Conservation (phyloP, 1,284 basidiomycete genomes). For the Cryptococcus sp. region DNA sequence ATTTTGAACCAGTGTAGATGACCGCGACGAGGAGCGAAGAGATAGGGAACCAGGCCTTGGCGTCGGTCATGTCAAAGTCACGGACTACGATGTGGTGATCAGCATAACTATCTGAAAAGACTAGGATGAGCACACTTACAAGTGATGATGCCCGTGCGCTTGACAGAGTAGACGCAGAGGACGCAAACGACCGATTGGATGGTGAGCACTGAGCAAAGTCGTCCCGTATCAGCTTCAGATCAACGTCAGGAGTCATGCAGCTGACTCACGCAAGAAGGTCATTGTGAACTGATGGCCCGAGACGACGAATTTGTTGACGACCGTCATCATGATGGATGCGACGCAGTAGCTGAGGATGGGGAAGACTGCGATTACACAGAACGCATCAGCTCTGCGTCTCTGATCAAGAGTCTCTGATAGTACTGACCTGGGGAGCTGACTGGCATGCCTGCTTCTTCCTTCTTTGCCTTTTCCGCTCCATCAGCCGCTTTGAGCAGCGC, state of each 20-base stretch:
- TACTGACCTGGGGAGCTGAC: slow-evolving; percentile 35
- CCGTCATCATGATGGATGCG: slow-evolving; percentile 96
- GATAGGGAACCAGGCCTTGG: slow-evolving; percentile 92
- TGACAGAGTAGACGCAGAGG: slow-evolving; percentile 70
- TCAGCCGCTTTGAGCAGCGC: slow-evolving; percentile 26
- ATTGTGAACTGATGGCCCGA: slow-evolving; percentile 92
- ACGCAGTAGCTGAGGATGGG: slow-evolving; percentile 88
- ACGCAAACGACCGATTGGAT: slow-evolving; percentile 90
- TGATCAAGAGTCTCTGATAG: neutral
- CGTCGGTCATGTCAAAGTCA: slow-evolving; percentile 79
- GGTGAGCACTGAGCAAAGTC: slow-evolving; percentile 62
- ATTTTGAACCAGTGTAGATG: slow-evolving; percentile 98
- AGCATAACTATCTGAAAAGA: neutral
- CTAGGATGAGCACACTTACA: slow-evolving; percentile 49
- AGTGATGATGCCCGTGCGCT: slow-evolving; percentile 77
- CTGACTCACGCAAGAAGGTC: slow-evolving; percentile 74
- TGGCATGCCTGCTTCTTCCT: slow-evolving; percentile 32
- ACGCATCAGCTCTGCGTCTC: neutral
- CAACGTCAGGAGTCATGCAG: neutral
- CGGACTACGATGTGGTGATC: slow-evolving; percentile 59
- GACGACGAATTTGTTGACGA: slow-evolving; percentile 97
- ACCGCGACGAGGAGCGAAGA: slow-evolving; percentile 88
- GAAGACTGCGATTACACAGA: slow-evolving; percentile 17
- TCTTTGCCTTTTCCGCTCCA: slow-evolving; percentile 34
- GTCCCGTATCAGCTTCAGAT: neutral